phyloP scores from a whole-genome alignment of 1,284 basidiomycete species.

The Ceratobasidium sp. region DNA sequence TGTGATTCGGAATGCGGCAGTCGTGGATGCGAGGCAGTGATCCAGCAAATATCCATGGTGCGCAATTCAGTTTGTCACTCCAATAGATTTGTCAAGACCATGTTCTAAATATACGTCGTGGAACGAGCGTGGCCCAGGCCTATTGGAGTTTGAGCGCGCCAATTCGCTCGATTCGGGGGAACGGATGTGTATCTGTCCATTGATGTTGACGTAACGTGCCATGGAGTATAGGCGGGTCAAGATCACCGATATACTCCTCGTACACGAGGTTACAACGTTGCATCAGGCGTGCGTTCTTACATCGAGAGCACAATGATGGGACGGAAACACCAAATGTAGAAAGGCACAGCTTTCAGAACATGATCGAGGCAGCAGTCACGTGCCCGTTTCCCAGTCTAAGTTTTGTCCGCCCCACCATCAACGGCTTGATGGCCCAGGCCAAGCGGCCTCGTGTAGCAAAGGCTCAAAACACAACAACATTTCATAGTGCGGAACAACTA shows the following conservation, averaged over 20 bases:
- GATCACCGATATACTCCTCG: not conserved
- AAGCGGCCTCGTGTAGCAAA: constrained; percentile 35
- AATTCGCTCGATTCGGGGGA: not conserved
- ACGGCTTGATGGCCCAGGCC: constrained; percentile 13
- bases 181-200: not conserved
- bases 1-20: not conserved
- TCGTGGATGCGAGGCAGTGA: constrained; percentile 17
- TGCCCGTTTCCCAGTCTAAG: constrained; percentile 27
- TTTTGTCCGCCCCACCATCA: constrained; percentile 33
- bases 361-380: constrained; percentile 3
- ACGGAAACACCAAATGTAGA: too few relatives aligned
- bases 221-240: not conserved
- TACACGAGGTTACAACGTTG: not conserved
- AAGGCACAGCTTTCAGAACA: too few relatives aligned
- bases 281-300: too few relatives aligned
- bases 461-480: constrained; percentile 26
- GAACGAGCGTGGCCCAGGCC: constrained; percentile 8
- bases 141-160: not conserved
- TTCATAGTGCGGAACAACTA: constrained; percentile 25
- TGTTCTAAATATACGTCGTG: constrained; percentile 11
- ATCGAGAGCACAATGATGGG: too few relatives aligned
- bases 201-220: not conserved
- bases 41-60: not conserved
- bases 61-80: not conserved
- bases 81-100: too few relatives aligned